Conservation (phyloP, 2,329 filamentous ascomycete species). For the Alternaria triticina region DNA sequence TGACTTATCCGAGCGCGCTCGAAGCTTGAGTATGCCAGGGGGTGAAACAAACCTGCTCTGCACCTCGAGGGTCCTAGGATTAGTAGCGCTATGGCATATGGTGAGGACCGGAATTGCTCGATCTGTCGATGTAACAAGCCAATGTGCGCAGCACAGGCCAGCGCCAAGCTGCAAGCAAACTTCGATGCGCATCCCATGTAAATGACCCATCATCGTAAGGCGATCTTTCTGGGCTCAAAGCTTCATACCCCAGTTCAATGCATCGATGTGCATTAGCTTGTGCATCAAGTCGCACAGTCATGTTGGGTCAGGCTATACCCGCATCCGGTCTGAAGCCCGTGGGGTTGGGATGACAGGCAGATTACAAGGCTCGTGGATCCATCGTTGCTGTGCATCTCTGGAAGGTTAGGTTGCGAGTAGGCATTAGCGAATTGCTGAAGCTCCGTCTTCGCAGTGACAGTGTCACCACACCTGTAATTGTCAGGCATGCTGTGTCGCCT, state of each 20-base stretch:
- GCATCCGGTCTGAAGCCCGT: not conserved
- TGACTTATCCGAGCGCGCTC: not conserved
- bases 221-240: not conserved
- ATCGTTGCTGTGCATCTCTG: not conserved
- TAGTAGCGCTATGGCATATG: not conserved
- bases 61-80: not conserved
- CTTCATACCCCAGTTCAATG: not conserved
- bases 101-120: not conserved
- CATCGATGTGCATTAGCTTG: not conserved
- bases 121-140: not conserved
- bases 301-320: not conserved
- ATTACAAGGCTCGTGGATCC: conserved; percentile 19
- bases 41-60: not conserved
- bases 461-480: conserved; percentile 9
- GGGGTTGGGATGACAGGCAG: conserved; percentile 14
- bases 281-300: conserved; percentile 1
- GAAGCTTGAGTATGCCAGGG: not conserved
- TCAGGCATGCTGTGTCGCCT: conserved; percentile 18
- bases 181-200: not conserved
- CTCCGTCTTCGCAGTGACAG: conserved; percentile 13
- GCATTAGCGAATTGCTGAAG: conserved; percentile 7
- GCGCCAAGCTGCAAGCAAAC: conserved; percentile 19
- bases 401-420: not conserved
- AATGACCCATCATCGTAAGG: conserved; percentile 2
- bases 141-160: not conserved